Evolutionary conservation across 345 rosid genomes (phyloP), one percentile per base, ranked within the genome.

Genomic region (Euphorbia lathyris): DNA sequence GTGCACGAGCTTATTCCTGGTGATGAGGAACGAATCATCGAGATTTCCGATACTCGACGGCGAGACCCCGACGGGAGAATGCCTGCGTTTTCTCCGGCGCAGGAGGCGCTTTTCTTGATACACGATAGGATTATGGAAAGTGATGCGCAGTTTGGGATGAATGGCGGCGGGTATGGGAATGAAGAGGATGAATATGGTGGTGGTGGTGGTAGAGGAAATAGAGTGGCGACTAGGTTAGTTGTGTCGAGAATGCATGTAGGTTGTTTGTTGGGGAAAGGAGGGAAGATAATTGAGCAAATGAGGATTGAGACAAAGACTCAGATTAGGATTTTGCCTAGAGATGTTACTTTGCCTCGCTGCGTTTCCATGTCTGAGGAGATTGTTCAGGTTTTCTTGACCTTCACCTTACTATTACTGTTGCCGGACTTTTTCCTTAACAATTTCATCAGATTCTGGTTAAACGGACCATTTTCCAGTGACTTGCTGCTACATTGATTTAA

Each of bases 281-380:
- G 99, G 62, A 96, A 92, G 81, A 96, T 96, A 19, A 90, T 96
- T 45, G 99, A 96, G 85, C 99, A 92, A 75, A 96, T 96, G 99
- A 92, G 99, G 82, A 87, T 88, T 51, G 98, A 90, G 74, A 96
- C 99, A 25, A 92, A 96, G 90, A 96, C 99, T 50, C 97, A 96
- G 86, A 96, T 96, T 80, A 87, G 99, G 86, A 84, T 96, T 84
- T 82, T 96, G 56, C 99, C 99, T 9, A 76, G 99, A 70, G 99
- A 96, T 72, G 88, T 77, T 83, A 76, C 86, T 12, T 79, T 96
- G 66, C 99, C 99, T 67, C 96, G 87, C 34, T 92, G 99, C 60
- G 91, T 96, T 76, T 80, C 95, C 43, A 82, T 68, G 82, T 60
- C 89, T 17, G 98, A 90, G 78, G 99, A 96, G 85, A 82, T 96